Evolutionary conservation across 176 grass and related monocot genomes (phyloP), one percentile per base, ranked within the genome.

Genomic region (Rhipidocladum racemiflorum): DNA sequence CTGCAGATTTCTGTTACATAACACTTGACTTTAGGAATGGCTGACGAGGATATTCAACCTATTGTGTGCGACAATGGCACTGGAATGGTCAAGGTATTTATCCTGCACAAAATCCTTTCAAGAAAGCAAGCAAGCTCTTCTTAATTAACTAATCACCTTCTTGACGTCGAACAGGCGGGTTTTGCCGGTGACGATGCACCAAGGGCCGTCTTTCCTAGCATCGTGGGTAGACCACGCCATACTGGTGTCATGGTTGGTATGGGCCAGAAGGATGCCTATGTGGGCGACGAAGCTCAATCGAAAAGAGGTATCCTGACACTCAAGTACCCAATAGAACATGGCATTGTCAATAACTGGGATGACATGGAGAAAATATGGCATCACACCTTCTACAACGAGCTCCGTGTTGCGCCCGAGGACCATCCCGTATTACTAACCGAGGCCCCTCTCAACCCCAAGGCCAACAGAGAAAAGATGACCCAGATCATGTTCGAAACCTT

Each of bases 321-420:
- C 46, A 96, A 96, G 70, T 96, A 96, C 75, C 93, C 93, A 6
- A 96, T 96, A 28, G 93, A 92, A 80, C 93, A 96, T 66, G 93
- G 93, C 24, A 92, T 96, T 5, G 90, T 96, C 51, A 92, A 77
- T 61, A 92, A 96, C 74, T 96, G 93, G 90, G 93, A 96, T 70
- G 93, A 96, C 66, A 96, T 96, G 93, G 93, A 96, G 59, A 96
- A 95, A 64, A 95, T 95, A 44, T 92, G 93, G 93, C 93, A 95
- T 72, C 93, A 95, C 78, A 92, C 93, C 10, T 95, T 95, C 76
- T 90, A 90, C 71, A 92, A 95, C 2, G 93, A 95, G 75, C 93
- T 95, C 35, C 93, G 93, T 82, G 90, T 92, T 36, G 42, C 93
- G 7, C 90, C 90, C 64, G 93, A 95, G 79, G 93, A 95, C 39